Conservation (phyloP, 2,329 filamentous ascomycete species). For the Phaeosphaeria sp. region DNA sequence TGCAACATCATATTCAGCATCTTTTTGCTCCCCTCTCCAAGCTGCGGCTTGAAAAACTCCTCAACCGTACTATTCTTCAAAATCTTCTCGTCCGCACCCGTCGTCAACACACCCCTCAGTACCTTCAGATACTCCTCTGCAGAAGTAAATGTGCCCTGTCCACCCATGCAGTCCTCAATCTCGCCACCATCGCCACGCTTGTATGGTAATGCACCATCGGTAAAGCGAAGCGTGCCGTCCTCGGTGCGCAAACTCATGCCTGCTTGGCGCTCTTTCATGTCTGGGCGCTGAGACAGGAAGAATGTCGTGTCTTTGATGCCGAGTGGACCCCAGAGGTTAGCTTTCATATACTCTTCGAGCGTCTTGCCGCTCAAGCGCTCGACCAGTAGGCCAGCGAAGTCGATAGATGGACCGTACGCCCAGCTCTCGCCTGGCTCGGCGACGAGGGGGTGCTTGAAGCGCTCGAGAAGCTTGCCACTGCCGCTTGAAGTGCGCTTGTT, state of each 20-base stretch:
- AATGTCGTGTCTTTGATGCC: slow-evolving; percentile 62
- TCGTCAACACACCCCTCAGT: slow-evolving; percentile 32
- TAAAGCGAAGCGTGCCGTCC: slow-evolving; percentile 18
- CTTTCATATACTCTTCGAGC: slow-evolving; percentile 67
- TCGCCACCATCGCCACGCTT: slow-evolving; percentile 22
- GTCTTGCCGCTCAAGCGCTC: slow-evolving; percentile 55
- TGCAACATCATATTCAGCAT: slow-evolving; percentile 46
- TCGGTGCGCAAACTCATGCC: slow-evolving; percentile 35
- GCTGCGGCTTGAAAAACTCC: slow-evolving; percentile 41
- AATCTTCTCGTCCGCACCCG: slow-evolving; percentile 33
- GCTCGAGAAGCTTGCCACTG: slow-evolving; percentile 53
- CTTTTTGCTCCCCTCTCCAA: slow-evolving; percentile 20
- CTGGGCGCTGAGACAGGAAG: slow-evolving; percentile 48
- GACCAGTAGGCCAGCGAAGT: slow-evolving; percentile 58
- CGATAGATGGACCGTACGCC: slow-evolving; percentile 57
- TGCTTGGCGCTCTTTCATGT: slow-evolving; percentile 29
- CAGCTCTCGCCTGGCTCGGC: slow-evolving; percentile 58
- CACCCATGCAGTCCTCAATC: slow-evolving; percentile 32
- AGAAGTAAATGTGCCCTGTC: slow-evolving; percentile 28
- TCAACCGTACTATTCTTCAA: slow-evolving; percentile 33
- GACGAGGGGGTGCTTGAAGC: slow-evolving; percentile 45
- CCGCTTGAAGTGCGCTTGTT: slow-evolving; percentile 30
- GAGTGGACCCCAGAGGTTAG: slow-evolving; percentile 55
- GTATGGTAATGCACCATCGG: slow-evolving; percentile 16
- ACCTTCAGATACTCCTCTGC: slow-evolving; percentile 41